These are phyloP conservation scores for Picea mariana DNA, from an alignment of 83 land plant genomes.

Conservation along the genomic window DNA sequence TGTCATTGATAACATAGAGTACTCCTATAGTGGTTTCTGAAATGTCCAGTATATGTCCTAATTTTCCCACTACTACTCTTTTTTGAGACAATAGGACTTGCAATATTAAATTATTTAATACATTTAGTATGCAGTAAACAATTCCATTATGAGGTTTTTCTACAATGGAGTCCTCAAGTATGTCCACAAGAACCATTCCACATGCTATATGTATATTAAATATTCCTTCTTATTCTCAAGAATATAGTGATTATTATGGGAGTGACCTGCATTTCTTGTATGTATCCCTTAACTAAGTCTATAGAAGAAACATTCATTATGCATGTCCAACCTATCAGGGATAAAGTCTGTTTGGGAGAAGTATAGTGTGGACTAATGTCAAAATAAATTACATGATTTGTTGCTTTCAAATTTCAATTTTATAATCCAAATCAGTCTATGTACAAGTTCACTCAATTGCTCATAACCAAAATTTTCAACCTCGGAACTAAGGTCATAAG, in stretches of 20 bases:
- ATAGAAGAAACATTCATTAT: constrained; percentile 17
- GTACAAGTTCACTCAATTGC: too few relatives aligned
- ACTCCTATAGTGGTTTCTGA: not conserved
- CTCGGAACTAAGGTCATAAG: too few relatives aligned
- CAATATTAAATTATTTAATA: constrained; percentile 25
- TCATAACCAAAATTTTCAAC: too few relatives aligned
- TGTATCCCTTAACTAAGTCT: not conserved
- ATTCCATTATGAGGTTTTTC: constrained; percentile 41
- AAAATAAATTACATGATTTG: constrained; percentile 39
- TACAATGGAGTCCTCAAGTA: constrained; percentile 31
- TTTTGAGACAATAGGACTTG: constrained; percentile 19
- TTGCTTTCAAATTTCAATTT: not conserved
- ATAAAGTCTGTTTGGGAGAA: not conserved
- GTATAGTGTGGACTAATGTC: constrained; percentile 14
- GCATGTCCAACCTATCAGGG: constrained; percentile 36
- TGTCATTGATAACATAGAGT: not conserved
- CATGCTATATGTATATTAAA: constrained; percentile 28
- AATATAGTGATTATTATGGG: not conserved
- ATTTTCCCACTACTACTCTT: not conserved
- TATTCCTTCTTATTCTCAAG: not conserved
- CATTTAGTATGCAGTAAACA: constrained; percentile 27
- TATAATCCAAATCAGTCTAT: not conserved
- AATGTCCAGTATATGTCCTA: constrained; percentile 1
- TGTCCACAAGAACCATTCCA: constrained; percentile 26
- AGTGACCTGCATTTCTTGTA: not conserved